Base-by-base conservation (phyloP, 202 grass and related monocot species). In the Schoenoplectus tabernaemontani region DNA sequence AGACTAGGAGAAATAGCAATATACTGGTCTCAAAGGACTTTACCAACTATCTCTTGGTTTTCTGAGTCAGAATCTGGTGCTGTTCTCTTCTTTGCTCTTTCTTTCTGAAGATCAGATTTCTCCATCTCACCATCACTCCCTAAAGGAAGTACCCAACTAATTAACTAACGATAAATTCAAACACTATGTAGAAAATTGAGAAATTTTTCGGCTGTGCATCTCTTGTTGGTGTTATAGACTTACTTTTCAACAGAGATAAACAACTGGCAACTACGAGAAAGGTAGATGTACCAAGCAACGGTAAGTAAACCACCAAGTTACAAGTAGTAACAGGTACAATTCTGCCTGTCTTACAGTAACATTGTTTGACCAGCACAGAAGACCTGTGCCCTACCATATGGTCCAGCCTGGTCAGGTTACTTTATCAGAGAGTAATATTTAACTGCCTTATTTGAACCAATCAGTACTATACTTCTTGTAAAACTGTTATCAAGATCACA, bases 71-170 rank as follows among this genome's bases (percentile, higher is more conserved):
- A 77, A 80, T 60, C 78, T 72, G 89, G 70, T 86, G 92, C 68
- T 54, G 72, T 36, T 60, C 92, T 88, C 87, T 91, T 91, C 78
- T 82, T 95, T 62, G 24, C 3, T 50, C 57, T 91, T 78, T 73
- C 79, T 72, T 77, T 86, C 82, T 62, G 72, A 71, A 48, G 19
- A 26, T 77, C 73, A 61, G 28, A 80, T 54, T 32, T 82, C 37
- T 39, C 64, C 62, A 51, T 54, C 19, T 78, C 62, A 68, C 30
- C 83, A 60, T 34, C 83, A 54, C 43, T 58, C 50, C 48, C 85
- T 82, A 75, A 63, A 84, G 64, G 28, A 88, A 82, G 73, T 82
- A 48, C 4, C 38, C 43, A 86, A 56, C 36, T 3, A 60, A 44
- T 13, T 44, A 63, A 0, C 62, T 46, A 42, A 62, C 47, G 36